Percentiles rank a stretch among this genome's conserved stretches.
Conservation (phyloP, 2,329 filamentous ascomycete genomes). For the Sclerotinia borealis region DNA sequence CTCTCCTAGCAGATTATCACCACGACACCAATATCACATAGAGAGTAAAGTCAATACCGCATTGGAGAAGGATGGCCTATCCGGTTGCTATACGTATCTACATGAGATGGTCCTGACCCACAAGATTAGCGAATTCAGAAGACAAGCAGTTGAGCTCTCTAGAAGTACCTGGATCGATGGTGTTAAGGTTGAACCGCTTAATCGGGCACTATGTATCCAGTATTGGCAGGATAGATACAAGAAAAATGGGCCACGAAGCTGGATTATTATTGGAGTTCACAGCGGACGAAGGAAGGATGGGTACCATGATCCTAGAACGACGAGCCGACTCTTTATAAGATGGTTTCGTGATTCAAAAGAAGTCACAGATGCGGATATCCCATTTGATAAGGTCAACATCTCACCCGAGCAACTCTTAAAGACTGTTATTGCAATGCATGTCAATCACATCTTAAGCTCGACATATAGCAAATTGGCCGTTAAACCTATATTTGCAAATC, state of each 20-base stretch:
- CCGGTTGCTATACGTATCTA: constrained; percentile 77
- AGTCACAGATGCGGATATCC: constrained; percentile 60
- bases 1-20: constrained; percentile 53
- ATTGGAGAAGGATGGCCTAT: constrained; percentile 63
- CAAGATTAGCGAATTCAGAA: constrained; percentile 77
- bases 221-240: constrained; percentile 72
- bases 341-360: constrained; percentile 85
- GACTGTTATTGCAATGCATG: constrained; percentile 68
- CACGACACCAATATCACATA: constrained; percentile 57
- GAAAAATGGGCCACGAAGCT: constrained; percentile 64
- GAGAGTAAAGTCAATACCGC: constrained; percentile 67
- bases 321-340: constrained; percentile 56
- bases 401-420: constrained; percentile 71
- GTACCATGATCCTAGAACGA: constrained; percentile 37
- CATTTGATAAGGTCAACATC: constrained; percentile 59
- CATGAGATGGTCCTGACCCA: constrained; percentile 85
- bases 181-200: constrained; percentile 70
- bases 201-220: constrained; percentile 77
- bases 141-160: constrained; percentile 67
- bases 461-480: constrained; percentile 56
- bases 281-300: constrained; percentile 50
- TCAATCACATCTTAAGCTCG: constrained; percentile 62
- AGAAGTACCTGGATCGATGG: constrained; percentile 71
- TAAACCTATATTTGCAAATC: constrained; percentile 55
- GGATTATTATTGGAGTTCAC: constrained; percentile 80